A percentile compares a stretch with the other conserved stretches of the same genome.
These are phyloP conservation scores for Malassezia cuniculi DNA, from an alignment of 1,284 basidiomycete species.

Conservation along the genomic window DNA sequence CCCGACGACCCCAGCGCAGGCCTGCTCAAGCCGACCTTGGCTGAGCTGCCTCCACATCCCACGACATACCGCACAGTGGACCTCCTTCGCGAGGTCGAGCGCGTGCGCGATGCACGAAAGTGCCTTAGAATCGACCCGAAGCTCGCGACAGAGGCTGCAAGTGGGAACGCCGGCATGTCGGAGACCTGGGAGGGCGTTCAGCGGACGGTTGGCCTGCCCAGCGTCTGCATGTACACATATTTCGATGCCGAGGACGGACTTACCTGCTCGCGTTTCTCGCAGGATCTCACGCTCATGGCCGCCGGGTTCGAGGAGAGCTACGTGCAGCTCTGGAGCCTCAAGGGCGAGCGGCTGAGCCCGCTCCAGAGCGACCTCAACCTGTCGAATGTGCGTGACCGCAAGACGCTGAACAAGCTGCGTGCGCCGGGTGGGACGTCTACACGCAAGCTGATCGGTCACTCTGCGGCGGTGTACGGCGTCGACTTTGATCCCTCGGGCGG, in stretches of 20 bases:
- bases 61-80: constrained; percentile 72
- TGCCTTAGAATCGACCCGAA: constrained; percentile 32
- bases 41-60: constrained; percentile 63
- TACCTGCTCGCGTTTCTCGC: constrained; percentile 76
- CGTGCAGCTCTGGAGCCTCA: constrained; percentile 85
- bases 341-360: constrained; percentile 73
- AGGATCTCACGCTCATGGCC: constrained; percentile 84
- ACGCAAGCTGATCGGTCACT: constrained; percentile 88
- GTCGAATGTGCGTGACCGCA: constrained; percentile 54
- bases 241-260: constrained; percentile 48
- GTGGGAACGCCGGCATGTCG: constrained; percentile 3
- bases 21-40: constrained; percentile 53
- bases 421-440: constrained; percentile 20
- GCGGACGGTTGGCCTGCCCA: constrained; percentile 34
- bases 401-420: constrained; percentile 25
- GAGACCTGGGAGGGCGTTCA: constrained; percentile 12
- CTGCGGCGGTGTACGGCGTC: constrained; percentile 85
- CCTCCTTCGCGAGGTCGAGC: constrained; percentile 78
- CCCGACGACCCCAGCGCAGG: constrained; percentile 12
- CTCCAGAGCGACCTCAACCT: constrained; percentile 62
- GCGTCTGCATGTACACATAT: constrained; percentile 42
- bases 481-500: constrained; percentile 84
- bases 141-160: constrained; percentile 38
- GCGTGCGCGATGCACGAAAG: constrained; percentile 63
- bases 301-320: constrained; percentile 93